phyloP scores from a whole-genome alignment of 1,284 basidiomycete genomes.

The Ceratorhiza oryzae-sativae region DNA sequence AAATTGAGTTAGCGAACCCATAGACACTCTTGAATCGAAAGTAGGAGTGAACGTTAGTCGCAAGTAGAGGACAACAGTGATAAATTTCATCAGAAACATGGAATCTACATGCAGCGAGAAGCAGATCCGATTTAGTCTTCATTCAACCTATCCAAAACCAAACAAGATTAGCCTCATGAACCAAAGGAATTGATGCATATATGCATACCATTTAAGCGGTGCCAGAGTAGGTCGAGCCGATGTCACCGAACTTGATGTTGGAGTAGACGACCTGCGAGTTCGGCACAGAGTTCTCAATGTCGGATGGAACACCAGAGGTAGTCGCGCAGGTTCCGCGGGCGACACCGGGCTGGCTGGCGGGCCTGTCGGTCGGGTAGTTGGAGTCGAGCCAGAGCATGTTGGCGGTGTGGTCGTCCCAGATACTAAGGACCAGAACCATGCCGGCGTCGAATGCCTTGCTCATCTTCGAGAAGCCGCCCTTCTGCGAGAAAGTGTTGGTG shows the following conservation, averaged over 20 bases:
- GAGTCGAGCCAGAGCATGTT: constrained; percentile 69
- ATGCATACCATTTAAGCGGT: constrained; percentile 32
- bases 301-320: constrained; percentile 56
- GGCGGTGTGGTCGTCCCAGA: constrained; percentile 65
- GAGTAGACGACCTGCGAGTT: constrained; percentile 67
- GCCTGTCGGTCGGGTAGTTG: constrained; percentile 57
- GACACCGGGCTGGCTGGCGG: constrained; percentile 57
- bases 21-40: no score
- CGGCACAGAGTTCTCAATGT: constrained; percentile 53
- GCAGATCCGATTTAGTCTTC: background rate
- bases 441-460: constrained; percentile 56
- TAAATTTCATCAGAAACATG: constrained; percentile 14
- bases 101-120: background rate
- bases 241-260: constrained; percentile 64
- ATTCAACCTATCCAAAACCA: background rate
- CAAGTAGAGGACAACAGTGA: background rate
- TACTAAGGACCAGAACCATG: constrained; percentile 62
- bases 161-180: background rate
- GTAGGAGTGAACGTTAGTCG: no score
- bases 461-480: constrained; percentile 58
- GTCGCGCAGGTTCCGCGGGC: constrained; percentile 62
- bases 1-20: no score
- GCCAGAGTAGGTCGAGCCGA: constrained; percentile 58
- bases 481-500: constrained; percentile 56
- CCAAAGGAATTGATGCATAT: background rate